Evolutionary conservation across 768 basidiomycete species (phyloP).

Genomic region (Mycena leptocephala): DNA sequence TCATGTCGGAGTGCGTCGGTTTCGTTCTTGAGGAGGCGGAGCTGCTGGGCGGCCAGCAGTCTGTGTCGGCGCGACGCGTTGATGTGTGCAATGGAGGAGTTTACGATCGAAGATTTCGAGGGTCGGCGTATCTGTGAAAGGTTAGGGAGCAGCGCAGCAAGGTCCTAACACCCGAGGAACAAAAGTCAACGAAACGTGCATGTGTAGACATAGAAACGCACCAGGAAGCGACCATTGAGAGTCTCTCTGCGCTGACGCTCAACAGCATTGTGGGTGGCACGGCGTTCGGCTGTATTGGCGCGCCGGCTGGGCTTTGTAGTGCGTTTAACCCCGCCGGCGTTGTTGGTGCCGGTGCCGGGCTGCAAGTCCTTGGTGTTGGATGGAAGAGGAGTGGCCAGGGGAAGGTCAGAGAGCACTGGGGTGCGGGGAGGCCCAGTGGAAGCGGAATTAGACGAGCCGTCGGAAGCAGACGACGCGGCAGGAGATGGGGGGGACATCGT

Average conservation of each 20-base stretch:
- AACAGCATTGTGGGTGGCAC: constrained; percentile 97
- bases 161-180: constrained; percentile 70
- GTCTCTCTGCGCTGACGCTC: constrained; percentile 96
- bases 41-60: constrained; percentile 87
- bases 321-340: constrained; percentile 52
- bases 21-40: constrained; percentile 86
- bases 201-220: constrained; percentile 52
- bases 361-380: constrained; percentile 27
- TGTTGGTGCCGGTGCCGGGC: constrained; percentile 35
- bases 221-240: constrained; percentile 93
- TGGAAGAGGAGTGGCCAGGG: constrained; percentile 20
- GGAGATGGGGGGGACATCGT: constrained; percentile 35
- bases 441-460: constrained; percentile 34
- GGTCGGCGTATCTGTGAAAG: constrained; percentile 94
- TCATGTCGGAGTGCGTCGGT: constrained; percentile 91
- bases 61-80: constrained; percentile 88
- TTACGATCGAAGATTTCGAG: constrained; percentile 97
- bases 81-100: constrained; percentile 93
- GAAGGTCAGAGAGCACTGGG: constrained; percentile 30
- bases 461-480: constrained; percentile 33
- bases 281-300: constrained; percentile 96
- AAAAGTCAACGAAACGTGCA: background rate
- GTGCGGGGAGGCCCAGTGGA: constrained; percentile 37
- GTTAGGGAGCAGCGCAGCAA: constrained; percentile 94
- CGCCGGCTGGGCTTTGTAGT: constrained; percentile 91